Percentiles rank a stretch among this genome's conserved stretches.
These are phyloP conservation scores for Trichocomaceae sp. DNA, from an alignment of 2,329 filamentous ascomycete genomes.

Conservation along the genomic window DNA sequence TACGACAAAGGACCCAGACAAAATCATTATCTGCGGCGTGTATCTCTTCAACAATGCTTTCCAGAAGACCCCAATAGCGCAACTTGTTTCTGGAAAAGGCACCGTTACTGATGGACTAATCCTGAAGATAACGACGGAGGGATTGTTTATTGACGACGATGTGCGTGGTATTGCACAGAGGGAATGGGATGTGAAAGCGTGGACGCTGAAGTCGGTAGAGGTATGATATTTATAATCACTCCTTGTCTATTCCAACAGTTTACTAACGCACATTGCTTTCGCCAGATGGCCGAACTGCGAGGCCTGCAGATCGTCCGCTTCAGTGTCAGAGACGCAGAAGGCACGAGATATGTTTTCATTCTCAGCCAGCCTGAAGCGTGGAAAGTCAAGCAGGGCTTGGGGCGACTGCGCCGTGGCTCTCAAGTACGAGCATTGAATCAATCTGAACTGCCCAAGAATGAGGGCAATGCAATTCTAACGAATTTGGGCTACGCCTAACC, in stretches of 20 bases:
- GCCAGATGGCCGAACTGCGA: constrained; percentile 40
- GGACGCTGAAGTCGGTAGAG: constrained; percentile 91
- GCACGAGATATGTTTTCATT: constrained; percentile 57
- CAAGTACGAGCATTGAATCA: constrained; percentile 51
- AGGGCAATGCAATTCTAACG: constrained; percentile 35
- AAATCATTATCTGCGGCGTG: constrained; percentile 90
- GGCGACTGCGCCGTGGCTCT: constrained; percentile 50
- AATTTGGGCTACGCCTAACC: constrained; percentile 33
- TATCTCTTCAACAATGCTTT: constrained; percentile 89
- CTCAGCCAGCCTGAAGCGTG: constrained; percentile 54
- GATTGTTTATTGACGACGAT: constrained; percentile 95
- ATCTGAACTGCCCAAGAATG: constrained; percentile 44
- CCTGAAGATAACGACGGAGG: constrained; percentile 85
- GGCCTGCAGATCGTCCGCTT: constrained; percentile 53
- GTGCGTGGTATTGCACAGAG: constrained; percentile 83
- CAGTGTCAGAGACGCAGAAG: constrained; percentile 53
- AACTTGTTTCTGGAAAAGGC: constrained; percentile 76
- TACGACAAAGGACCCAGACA: constrained; percentile 82
- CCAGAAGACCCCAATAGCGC: constrained; percentile 79
- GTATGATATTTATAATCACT: constrained; percentile 55
- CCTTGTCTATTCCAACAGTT: constrained; percentile 32
- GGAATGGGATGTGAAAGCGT: constrained; percentile 98
- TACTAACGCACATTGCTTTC: background rate
- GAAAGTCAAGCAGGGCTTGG: constrained; percentile 56
- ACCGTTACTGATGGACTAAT: constrained; percentile 88